Conservation (phyloP, 148 eudicot genomes). For the Chenopodium formosanum region DNA sequence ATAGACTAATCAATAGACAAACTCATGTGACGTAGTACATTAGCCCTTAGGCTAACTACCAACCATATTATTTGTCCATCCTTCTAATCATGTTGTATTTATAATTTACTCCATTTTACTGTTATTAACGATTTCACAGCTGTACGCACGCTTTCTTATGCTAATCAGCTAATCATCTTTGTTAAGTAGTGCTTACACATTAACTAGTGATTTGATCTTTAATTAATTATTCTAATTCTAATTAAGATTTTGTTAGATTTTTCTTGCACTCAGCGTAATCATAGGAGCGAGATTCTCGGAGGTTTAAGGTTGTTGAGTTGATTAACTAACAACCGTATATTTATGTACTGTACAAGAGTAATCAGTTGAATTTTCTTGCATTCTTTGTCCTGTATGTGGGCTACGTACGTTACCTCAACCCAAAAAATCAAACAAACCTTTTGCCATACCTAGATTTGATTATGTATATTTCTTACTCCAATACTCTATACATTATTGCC, state of each 20-base stretch:
- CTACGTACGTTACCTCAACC: no score
- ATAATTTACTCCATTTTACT: neutral
- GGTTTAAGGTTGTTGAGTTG: constrained; percentile 10
- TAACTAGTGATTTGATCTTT: neutral
- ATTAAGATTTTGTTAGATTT: neutral
- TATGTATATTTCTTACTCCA: no score
- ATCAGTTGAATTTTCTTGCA: no score
- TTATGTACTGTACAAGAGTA: no score
- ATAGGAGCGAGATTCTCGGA: constrained; percentile 9
- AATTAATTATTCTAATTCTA: neutral
- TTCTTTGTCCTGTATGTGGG: no score
- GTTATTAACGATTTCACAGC: neutral
- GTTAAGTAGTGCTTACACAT: neutral
- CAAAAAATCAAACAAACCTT: no score
- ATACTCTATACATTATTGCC: no score
- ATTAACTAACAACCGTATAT: neutral
- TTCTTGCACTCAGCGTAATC: neutral
- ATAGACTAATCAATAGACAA: neutral
- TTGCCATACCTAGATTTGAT: no score
- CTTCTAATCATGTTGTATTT: neutral
- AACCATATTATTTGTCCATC: neutral
- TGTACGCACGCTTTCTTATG: neutral
- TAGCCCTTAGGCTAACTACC: neutral
- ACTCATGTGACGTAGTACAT: neutral
- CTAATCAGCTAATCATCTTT: constrained; percentile 1